phyloP scores from a whole-genome alignment of 2,329 filamentous ascomycete species.

The Apiospora koreana region DNA sequence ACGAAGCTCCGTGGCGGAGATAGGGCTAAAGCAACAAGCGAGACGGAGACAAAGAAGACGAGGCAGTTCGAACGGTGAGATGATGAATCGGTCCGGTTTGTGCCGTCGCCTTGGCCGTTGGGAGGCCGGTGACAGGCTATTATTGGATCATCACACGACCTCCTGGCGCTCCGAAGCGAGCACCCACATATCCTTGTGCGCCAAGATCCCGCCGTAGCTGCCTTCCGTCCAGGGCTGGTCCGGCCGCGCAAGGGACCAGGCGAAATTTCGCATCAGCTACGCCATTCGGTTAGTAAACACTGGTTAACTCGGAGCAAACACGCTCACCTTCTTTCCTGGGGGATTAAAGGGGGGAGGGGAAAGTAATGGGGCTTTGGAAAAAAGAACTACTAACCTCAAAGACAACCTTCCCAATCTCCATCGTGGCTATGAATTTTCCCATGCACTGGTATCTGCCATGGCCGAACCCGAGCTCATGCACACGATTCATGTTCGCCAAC shows the following conservation, averaged over 20 bases:
- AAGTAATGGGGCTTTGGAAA: neutral
- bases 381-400: conserved; percentile 28
- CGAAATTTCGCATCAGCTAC: conserved; percentile 15
- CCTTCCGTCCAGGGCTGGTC: conserved; percentile 9
- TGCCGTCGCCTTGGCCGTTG: neutral
- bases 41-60: neutral
- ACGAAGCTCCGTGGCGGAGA: neutral
- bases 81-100: neutral
- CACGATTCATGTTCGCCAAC: conserved; percentile 29
- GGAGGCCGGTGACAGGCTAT: neutral
- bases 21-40: neutral
- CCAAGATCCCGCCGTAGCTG: conserved; percentile 4
- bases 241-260: conserved; percentile 14
- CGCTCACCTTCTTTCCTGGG: neutral
- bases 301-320: neutral
- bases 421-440: conserved; percentile 40
- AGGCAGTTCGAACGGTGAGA: neutral
- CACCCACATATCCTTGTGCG: conserved; percentile 4
- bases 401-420: conserved; percentile 42
- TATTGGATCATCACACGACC: neutral
- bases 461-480: conserved; percentile 39
- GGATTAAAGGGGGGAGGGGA: neutral
- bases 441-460: conserved; percentile 38
- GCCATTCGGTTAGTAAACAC: neutral
- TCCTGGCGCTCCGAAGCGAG: neutral